Base-by-base conservation (phyloP, 106 monocot species). In the Dendrobium officinale region DNA sequence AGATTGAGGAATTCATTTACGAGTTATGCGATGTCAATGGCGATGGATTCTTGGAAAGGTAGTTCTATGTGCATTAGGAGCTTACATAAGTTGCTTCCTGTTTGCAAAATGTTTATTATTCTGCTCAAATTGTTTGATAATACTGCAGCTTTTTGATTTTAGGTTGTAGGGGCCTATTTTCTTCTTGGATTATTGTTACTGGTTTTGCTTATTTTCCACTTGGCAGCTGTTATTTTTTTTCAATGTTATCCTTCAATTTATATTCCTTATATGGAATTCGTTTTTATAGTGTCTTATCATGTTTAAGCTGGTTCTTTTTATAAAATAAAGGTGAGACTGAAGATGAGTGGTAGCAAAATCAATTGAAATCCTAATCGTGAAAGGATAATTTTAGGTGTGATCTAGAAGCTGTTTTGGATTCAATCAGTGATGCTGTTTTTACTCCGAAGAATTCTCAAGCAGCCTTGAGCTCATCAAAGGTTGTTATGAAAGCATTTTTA, bases 1-100 rank as follows among this genome's bases (percentile, higher is more conserved):
- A 98, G 76, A 91, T 94, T 78, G 97, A 92, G 59, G 94, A 94
- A 47, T 98, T 94, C 75, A 85, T 94, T 42, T 89, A 87, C 73
- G 67, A 87, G 66, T 80, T 94, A 56, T 94, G 94, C 54, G 97
- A 98, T 92, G 84, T 94, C 47, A 85, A 80, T n/a, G 97, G 87
- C 4, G 92, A 94, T 83, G 88, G 82, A 61, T 16, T 80, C 51
- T 49, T 98, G 75, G 79, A 48, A 80, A 90, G 94, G 97, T 98
- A 90, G 17, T 29, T 24, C 51, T 48, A 15, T 29, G 7, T 70
- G 70, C 70, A 13, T 70, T 70, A 27, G 6, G 1, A 27, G 27
- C 9, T 17, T 70, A 70, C 7, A 29, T 33, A 33, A 33, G 31
- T 33, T 70, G 70, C 70, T 70, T 70, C 24, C 4, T 70, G 2